phyloP scores from a whole-genome alignment of 371 early-diverging fungal species.

The Basidiobolus meristosporus region DNA sequence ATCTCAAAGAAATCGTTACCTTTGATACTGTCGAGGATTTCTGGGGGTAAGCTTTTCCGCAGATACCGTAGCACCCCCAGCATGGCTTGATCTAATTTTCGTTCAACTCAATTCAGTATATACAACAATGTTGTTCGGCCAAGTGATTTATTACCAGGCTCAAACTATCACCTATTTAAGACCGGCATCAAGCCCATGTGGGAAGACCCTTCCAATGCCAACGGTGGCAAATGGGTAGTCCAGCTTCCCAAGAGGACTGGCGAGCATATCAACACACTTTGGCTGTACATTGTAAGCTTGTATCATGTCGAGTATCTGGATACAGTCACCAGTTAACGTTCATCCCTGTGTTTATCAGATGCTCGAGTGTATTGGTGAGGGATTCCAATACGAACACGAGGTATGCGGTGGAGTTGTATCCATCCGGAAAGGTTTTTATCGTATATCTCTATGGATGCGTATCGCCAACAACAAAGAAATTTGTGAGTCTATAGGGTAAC shows the following conservation, averaged over 20 bases:
- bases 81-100: conserved; percentile 1
- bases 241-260: conserved; percentile 54
- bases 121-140: conserved; percentile 76
- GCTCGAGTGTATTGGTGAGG: conserved; percentile 83
- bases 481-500: conserved; percentile 43
- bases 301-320: neutral
- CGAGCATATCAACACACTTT: conserved; percentile 56
- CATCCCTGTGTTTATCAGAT: conserved; percentile 18
- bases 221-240: conserved; percentile 93
- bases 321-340: neutral
- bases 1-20: conserved; percentile 69
- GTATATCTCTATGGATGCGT: conserved; percentile 85
- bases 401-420: conserved; percentile 86
- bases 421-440: conserved; percentile 57
- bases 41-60: conserved; percentile 54
- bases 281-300: conserved; percentile 62
- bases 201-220: conserved; percentile 93
- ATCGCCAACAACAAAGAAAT: conserved; percentile 41
- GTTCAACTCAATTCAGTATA: conserved; percentile 20
- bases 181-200: conserved; percentile 96
- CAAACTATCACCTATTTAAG: conserved; percentile 95
- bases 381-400: conserved; percentile 56
- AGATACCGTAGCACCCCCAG: neutral
- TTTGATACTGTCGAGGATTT: conserved; percentile 88
- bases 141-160: conserved; percentile 52